Evolutionary conservation across 345 rosid genomes (phyloP), one percentile per base, ranked within the genome.

Genomic region (Isatis tinctoria): DNA sequence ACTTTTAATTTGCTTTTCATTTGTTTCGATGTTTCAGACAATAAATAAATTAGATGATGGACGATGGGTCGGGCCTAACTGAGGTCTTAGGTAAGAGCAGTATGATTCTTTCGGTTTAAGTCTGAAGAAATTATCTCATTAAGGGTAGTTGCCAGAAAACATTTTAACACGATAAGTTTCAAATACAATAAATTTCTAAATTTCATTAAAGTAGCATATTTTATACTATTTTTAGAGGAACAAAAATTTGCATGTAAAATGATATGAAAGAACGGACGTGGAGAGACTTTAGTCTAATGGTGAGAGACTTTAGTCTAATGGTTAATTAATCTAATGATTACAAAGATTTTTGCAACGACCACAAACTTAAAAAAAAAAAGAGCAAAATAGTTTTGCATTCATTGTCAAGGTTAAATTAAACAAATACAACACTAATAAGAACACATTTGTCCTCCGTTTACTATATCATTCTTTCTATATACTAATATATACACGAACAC

Each of bases 1-100:
- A 28, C 64, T 76, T 69, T 48, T 13, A 10, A 3, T 27, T 35
- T 69, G 65, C 76, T 77, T 70, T 65, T 37, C 45, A 20, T 70
- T 64, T 71, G 80, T 77, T 71, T 77, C 72, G 62, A 64, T 71
- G 76, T 77, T 77, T 65, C 73, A n/a, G 69, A 65, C 63, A 58
- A 53, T 37, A 47, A 39, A 37, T 47, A 9, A 33, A 45, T n/a
- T 16, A 33, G 26, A 14, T 20, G 43, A 63, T 63, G 27, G 75
- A 54, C 16, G 44, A 63, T 76, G 65, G 75, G 60, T 76, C 70
- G 70, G 75, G 70, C 52, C 70, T 61, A 41, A 75, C 70, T 69
- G 43, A 54, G 70, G 70, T n/a, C 70, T 75, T 52, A 69, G 65
- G 43, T 26, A 14, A 16, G 17, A 36, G 43, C 39, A 41, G 57